phyloP scores from a whole-genome alignment of 78 protist species.

The Chrysochromulina parva region DNA sequence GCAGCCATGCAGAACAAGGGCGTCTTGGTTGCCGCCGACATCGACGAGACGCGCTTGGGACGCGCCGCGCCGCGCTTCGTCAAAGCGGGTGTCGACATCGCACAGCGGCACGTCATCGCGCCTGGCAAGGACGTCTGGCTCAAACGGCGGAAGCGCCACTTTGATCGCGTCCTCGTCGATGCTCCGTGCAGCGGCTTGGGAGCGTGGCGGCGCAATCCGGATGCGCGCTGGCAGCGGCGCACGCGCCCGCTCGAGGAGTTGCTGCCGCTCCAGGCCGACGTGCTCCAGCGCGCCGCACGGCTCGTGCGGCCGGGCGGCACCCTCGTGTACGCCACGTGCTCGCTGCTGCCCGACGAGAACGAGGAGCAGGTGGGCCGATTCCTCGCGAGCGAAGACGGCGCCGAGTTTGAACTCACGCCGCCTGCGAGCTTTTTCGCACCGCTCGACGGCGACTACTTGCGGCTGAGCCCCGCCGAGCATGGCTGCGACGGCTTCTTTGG shows the following conservation, averaged over 20 bases:
- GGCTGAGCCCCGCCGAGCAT: neutral
- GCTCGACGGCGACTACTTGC: neutral
- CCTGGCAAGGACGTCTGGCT: neutral
- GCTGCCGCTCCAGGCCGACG: neutral
- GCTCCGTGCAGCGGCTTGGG: neutral
- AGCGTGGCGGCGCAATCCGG: neutral
- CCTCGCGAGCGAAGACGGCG: neutral
- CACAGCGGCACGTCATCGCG: neutral
- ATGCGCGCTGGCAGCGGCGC: neutral
- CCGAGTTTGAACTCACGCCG: neutral
- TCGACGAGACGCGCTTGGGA: neutral
- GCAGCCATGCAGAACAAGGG: neutral
- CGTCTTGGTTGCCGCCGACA: neutral
- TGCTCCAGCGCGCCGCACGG: neutral
- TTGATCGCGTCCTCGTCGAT: neutral
- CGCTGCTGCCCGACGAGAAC: neutral
- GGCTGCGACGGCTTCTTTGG: neutral
- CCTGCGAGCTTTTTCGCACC: neutral
- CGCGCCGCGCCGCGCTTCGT: neutral
- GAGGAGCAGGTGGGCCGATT: neutral
- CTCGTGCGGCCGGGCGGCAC: neutral
- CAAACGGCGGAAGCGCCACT: neutral
- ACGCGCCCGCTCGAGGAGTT: neutral
- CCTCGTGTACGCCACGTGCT: conserved; percentile 15
- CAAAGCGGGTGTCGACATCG: neutral